phyloP scores from a whole-genome alignment of 345 rosid species.

The Eucalyptus curtisii region DNA sequence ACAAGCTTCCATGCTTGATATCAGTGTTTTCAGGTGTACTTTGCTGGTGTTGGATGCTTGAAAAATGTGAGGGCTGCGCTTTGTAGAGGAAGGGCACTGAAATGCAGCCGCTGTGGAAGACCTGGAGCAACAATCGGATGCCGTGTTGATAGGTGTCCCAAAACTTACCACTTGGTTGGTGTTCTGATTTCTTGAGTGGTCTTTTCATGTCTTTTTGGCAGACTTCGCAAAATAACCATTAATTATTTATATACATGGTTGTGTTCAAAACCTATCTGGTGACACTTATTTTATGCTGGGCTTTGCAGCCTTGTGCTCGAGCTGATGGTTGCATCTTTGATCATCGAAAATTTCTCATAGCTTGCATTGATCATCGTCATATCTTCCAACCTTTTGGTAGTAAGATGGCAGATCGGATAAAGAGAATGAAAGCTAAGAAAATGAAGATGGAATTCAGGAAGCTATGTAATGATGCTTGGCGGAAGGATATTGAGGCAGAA shows the following conservation, averaged over 20 bases:
- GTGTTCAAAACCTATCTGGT: not conserved
- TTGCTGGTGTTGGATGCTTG: slow-evolving; percentile 96
- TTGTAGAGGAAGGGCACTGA: slow-evolving; percentile 86
- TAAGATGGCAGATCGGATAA: slow-evolving; percentile 39
- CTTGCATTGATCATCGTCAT: slow-evolving; percentile 88
- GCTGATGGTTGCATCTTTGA: slow-evolving; percentile 90
- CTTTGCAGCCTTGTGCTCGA: slow-evolving; percentile 94
- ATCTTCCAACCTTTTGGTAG: slow-evolving; percentile 75
- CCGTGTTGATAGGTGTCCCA: slow-evolving; percentile 97
- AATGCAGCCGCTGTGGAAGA: slow-evolving; percentile 94
- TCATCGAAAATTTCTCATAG: slow-evolving; percentile 96
- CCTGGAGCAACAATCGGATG: slow-evolving; percentile 99
- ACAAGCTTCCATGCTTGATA: not conserved
- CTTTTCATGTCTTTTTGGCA: not conserved
- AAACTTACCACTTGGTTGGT: slow-evolving; percentile 94
- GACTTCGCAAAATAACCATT: not conserved
- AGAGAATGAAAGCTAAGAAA: slow-evolving; percentile 75
- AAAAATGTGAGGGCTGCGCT: slow-evolving; percentile 95
- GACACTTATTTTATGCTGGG: not conserved
- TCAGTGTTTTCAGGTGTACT: slow-evolving; percentile 58
- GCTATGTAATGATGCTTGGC: slow-evolving; percentile 71
- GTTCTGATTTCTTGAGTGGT: not conserved
- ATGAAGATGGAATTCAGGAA: slow-evolving; percentile 71
- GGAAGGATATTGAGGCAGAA: slow-evolving; percentile 93
- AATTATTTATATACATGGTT: not conserved